Evolutionary conservation across 768 basidiomycete genomes (phyloP), one percentile per base, ranked within the genome.

Genomic region (Serpula lacrymans): DNA sequence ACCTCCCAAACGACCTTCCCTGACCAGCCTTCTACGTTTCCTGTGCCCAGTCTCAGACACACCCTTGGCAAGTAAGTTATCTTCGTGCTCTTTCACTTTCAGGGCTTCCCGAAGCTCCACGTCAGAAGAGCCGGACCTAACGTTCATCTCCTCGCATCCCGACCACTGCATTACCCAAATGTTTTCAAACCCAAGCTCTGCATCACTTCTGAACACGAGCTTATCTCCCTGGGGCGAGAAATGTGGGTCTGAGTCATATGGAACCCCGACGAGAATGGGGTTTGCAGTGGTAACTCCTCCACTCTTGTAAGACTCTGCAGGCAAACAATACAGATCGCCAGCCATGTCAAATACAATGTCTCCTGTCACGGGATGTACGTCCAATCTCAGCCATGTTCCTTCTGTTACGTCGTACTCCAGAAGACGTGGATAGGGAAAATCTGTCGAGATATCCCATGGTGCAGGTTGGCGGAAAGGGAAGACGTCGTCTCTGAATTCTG

Each of bases 301-400:
- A 11, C 51, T 28, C 8, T 54, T 43, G 45, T 70, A 71, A 13
- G 65, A 54, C 37, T 45, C 21, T 0, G 70, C 74, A 17, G 83
- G 74, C 32, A 88, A 66, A 50, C 85, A 87, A 57, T 84, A 87
- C 21, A 87, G 54, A 53, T 88, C 83, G 3, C 85, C 84, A 6
- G 80, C 59, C 74, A 87, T 83, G 55, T 84, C 84, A 41, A 85
- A 87, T 6, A 85, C 70, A 32, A 87, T 72, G 48, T 87, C 84
- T 10, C 84, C 83, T 2, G 75, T 72, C 39, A 64, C 61, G n/a
- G 82, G 81, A 46, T 84, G 78, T 2, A 85, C 83, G 51, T 86
- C 84, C 22, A 87, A 71, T 9, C 83, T 71, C 39, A 87, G 62
- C 84, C 84, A 88, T 25, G 85, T 87, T 6, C 84, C 85, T 53